Evolutionary conservation across 176 grass and related monocot species (phyloP), one percentile per base, ranked within the genome.

Genomic region (Cenchrus purpureus): DNA sequence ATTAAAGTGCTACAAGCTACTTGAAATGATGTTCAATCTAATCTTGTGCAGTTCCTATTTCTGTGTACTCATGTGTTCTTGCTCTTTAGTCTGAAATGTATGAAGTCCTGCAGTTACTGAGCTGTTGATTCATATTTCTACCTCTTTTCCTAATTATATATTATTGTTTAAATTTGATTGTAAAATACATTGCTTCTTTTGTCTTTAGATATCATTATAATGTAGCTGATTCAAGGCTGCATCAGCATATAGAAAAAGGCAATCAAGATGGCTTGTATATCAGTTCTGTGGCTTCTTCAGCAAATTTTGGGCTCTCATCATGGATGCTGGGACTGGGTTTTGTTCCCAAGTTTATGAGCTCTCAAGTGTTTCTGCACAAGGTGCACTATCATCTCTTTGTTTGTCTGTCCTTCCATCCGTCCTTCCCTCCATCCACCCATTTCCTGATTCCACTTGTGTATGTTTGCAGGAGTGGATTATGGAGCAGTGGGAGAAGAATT

Each of bases 401-500:
- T 79, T 22, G 4, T 42, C 14, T 54, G 11, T 25, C n/a, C 50
- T 37, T 25, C 22, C 22, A 25, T 25, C 19, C 53, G 37, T 40
- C 4, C 37, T 49, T 10, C 53, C 5, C 19, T 25, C 28, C 53
- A 6, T 55, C 14, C 15, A 12, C 69, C 48, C 15, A 15, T 73
- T 56, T 70, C 43, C 29, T 88, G 62, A 76, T 10, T 25, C 22
- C 25, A 69, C 9, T 79, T 80, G 44, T 67, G 64, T 32, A 44
- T 78, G 22, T 71, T 62, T 84, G 10, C 65, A 97, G 95, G 92
- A 97, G 79, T 97, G 95, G 92, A 97, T 97, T 87, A 94, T 86
- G 82, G 95, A 97, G 66, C 95, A 94, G 71, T 97, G 95, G 95
- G 95, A 92, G 74, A 91, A 97, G 81, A 92, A 88, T 85, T 97